These are phyloP conservation scores for Thielaviopsis euricoi DNA, from an alignment of 2,329 filamentous ascomycete genomes.

Conservation along the genomic window DNA sequence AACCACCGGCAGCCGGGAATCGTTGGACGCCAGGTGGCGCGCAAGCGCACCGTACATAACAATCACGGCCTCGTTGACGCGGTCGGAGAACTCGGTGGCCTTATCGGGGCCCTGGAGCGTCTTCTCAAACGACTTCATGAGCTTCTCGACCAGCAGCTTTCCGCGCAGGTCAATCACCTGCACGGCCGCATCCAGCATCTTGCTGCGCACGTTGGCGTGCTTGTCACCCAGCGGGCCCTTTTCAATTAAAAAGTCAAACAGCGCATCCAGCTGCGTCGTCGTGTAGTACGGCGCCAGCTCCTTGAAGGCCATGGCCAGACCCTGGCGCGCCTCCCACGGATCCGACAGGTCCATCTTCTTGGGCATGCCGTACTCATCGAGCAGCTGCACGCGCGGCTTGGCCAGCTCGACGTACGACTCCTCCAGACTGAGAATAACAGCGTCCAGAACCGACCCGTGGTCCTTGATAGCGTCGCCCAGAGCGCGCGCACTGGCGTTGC, in stretches of 20 bases:
- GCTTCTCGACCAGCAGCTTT: constrained; percentile 62
- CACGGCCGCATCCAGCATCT: constrained; percentile 86
- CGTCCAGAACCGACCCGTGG: constrained; percentile 41
- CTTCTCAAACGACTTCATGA: constrained; percentile 85
- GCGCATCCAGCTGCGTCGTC: constrained; percentile 51
- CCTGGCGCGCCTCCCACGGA: constrained; percentile 81
- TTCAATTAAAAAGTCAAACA: constrained; percentile 75
- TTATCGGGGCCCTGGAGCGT: constrained; percentile 77
- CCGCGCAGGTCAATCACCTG: constrained; percentile 68
- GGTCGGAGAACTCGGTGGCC: constrained; percentile 64
- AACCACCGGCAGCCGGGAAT: constrained; percentile 73
- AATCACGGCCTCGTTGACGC: constrained; percentile 91
- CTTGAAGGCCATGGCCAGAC: constrained; percentile 73
- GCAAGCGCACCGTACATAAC: constrained; percentile 93
- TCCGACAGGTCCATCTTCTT: constrained; percentile 76
- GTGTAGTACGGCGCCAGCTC: constrained; percentile 59
- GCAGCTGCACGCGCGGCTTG: constrained; percentile 65
- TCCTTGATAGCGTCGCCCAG: constrained; percentile 56
- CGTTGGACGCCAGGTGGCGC: constrained; percentile 69
- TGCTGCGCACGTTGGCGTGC: constrained; percentile 57
- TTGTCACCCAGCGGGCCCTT: constrained; percentile 75
- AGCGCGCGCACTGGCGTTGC: constrained; percentile 67
- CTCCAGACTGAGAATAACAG: constrained; percentile 49
- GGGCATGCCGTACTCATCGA: constrained; percentile 90
- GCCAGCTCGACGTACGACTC: constrained; percentile 60